Evolutionary conservation across 345 rosid species (phyloP).

Genomic region (Mallotus nudiflorus): DNA sequence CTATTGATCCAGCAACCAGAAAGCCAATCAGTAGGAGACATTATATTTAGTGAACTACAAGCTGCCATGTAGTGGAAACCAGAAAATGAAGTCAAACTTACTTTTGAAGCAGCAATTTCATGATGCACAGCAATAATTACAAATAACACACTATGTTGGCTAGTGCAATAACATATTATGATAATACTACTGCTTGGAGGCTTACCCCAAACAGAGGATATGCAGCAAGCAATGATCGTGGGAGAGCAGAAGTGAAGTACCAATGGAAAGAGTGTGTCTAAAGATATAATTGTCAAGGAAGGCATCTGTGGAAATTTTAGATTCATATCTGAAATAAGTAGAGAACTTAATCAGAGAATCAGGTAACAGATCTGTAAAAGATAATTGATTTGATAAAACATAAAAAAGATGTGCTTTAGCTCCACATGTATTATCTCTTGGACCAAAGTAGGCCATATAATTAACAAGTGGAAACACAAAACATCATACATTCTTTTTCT

Average conservation of each 20-base stretch:
- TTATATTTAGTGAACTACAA: not conserved
- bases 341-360: not conserved
- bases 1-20: not conserved
- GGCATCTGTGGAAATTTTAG: constrained; percentile 6
- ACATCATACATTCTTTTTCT: not conserved
- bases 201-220: constrained; percentile 91
- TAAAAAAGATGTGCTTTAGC: too few relatives aligned
- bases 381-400: too few relatives aligned
- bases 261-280: constrained; percentile 87
- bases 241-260: constrained; percentile 98
- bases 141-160: not conserved
- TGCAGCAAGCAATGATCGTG: constrained; percentile 76
- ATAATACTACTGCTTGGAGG: constrained; percentile 12
- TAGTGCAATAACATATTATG: not conserved
- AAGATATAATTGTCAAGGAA: constrained; percentile 41
- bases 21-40: not conserved
- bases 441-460: not conserved
- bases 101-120: constrained; percentile 7
- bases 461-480: not conserved
- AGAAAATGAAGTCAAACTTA: not conserved
- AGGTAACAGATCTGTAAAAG: too few relatives aligned
- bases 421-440: not conserved
- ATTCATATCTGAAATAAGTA: not conserved
- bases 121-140: not conserved
- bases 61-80: not conserved